Evolutionary conservation across 371 early-diverging fungal species (phyloP).

Genomic region (Apophysomyces trapeziformis): DNA sequence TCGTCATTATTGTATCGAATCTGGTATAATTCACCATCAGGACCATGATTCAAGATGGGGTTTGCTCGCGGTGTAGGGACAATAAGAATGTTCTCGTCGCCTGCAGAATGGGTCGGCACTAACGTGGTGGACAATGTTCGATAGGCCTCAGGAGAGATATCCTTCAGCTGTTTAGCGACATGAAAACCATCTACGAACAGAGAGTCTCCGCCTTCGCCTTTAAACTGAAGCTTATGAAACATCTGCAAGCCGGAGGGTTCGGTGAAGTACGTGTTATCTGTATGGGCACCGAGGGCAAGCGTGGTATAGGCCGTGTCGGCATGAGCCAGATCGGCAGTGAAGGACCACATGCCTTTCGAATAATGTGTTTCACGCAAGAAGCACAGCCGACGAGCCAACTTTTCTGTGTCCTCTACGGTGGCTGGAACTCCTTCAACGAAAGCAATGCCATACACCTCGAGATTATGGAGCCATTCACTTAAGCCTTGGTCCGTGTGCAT

Average conservation of each 20-base stretch:
- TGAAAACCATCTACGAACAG: slow-evolving; percentile 86
- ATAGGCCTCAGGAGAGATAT: slow-evolving; percentile 64
- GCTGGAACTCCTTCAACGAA: slow-evolving; percentile 80
- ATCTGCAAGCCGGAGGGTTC: slow-evolving; percentile 89
- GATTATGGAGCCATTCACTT: slow-evolving; percentile 69
- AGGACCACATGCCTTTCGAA: slow-evolving; percentile 82
- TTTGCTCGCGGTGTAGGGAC: slow-evolving; percentile 67
- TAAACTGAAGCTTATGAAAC: slow-evolving; percentile 81
- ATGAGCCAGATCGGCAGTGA: slow-evolving; percentile 80
- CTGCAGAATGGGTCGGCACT: slow-evolving; percentile 83
- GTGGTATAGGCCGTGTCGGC: slow-evolving; percentile 90
- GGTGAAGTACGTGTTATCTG: slow-evolving; percentile 93
- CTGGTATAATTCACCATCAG: slow-evolving; percentile 63
- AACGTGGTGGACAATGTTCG: slow-evolving; percentile 61
- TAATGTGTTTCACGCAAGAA: slow-evolving; percentile 87
- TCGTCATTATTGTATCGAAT: slow-evolving; percentile 91
- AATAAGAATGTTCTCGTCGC: slow-evolving; percentile 72
- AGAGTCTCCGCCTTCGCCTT: slow-evolving; percentile 81
- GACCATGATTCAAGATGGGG: slow-evolving; percentile 74
- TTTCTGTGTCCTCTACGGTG: slow-evolving; percentile 68
- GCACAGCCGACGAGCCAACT: slow-evolving; percentile 68
- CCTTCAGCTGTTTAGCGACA: slow-evolving; percentile 69
- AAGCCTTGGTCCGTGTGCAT: slow-evolving; percentile 74
- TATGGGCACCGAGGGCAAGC: slow-evolving; percentile 81
- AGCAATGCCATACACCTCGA: slow-evolving; percentile 80